Evolutionary conservation across 2,329 filamentous ascomycete species (phyloP), one percentile per base, ranked within the genome.

Genomic region (Mycogone perniciosa): DNA sequence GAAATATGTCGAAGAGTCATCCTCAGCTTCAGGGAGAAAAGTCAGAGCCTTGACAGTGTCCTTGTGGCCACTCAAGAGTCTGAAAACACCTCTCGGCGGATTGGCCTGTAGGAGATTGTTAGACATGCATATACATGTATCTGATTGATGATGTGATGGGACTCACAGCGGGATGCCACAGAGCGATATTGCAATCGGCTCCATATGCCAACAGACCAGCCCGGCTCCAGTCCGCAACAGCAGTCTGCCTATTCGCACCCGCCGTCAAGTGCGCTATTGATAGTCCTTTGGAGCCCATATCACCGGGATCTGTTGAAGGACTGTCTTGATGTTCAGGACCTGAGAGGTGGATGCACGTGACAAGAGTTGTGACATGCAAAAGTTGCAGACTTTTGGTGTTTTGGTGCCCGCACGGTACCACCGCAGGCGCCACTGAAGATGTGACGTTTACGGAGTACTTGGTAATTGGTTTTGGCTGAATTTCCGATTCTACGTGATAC

Each of bases 181-280:
- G 65, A 40, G 90, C 92, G 60, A 99, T 79, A 70, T 93, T 93
- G 59, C 85, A 84, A 68, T 95, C 89, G 7, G 91, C 86, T 31
- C 93, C 93, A 71, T 89, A 99, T 31, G 90, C 93, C 48, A 99
- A 75, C 41, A 90, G 66, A 7, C 86, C 88, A 56, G 77, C 71
- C 20, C 71, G 64, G 64, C 87, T 83, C 93, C 93, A 99, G 71
- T 97, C 92, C 30, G 92, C 91, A 30, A 89, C 88, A 11, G 86
- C 84, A 13, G 92, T 87, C 62, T 97, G 89, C 60, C 92, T 80
- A 68, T 97, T 99, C 43, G 89, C 92, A 54, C 93, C 93, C 56
- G 85, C 83, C 43, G 89, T 85, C 58, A 93, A 67, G 58, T 83
- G 82, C 55, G 75, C 70, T 56, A 72, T 63, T 30, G 67, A 67